Evolutionary conservation across 2,329 filamentous ascomycete species (phyloP).

Genomic region (Dryadomyces quercivorus): DNA sequence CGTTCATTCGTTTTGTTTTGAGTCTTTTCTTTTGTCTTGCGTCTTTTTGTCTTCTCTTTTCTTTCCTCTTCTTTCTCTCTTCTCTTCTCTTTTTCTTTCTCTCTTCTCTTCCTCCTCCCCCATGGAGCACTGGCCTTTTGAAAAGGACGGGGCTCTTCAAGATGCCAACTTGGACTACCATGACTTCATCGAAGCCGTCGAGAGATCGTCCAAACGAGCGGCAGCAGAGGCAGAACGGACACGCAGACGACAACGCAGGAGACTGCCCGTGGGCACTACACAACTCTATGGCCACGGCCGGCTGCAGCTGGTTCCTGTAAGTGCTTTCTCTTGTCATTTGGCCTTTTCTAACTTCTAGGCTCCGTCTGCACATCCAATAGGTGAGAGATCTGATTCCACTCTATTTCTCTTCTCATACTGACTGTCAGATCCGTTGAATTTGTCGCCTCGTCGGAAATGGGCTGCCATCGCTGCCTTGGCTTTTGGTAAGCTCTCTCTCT

Average conservation of each 20-base stretch:
- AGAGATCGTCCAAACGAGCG: not conserved
- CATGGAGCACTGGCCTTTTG: not conserved
- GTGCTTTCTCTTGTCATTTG: not conserved
- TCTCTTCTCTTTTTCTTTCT: not conserved
- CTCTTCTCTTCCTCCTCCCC: not conserved
- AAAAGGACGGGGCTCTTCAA: not conserved
- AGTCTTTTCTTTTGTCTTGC: not conserved
- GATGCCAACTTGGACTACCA: slow-evolving; percentile 8
- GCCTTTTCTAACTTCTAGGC: not conserved
- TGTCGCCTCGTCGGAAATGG: slow-evolving; percentile 20
- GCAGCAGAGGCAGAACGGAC: not conserved
- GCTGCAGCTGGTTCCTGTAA: slow-evolving; percentile 8
- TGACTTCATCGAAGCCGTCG: slow-evolving; percentile 8
- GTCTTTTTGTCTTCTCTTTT: not conserved
- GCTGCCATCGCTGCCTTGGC: slow-evolving; percentile 17
- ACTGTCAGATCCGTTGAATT: slow-evolving; percentile 18
- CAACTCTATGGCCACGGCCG: slow-evolving; percentile 8
- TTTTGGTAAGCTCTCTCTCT: slow-evolving; percentile 16
- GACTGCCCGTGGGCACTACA: slow-evolving; percentile 9
- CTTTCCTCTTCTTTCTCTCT: not conserved
- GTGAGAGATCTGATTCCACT: too few relatives aligned
- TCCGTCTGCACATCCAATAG: slow-evolving; percentile 9
- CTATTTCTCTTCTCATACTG: not conserved
- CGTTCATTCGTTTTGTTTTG: not conserved
- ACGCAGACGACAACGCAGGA: not conserved